phyloP scores from a whole-genome alignment of 2,329 filamentous ascomycete genomes.

The Nakataea oryzae region DNA sequence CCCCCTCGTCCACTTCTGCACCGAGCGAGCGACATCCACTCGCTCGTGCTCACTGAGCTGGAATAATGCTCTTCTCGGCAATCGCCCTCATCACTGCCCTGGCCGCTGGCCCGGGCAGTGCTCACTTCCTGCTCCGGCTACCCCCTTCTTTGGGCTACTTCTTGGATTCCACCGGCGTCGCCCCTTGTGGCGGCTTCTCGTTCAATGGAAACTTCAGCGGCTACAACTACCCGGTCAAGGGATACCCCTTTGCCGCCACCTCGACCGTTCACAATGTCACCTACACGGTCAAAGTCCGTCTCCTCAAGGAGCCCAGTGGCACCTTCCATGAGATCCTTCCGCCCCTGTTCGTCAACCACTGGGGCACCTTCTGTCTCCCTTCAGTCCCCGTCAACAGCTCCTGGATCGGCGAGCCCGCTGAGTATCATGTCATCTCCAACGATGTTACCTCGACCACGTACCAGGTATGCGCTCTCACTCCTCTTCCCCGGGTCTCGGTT shows the following conservation, averaged over 20 bases:
- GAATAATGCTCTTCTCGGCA: conserved; percentile 1
- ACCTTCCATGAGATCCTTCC: not conserved
- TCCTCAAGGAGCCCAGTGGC: conserved; percentile 1
- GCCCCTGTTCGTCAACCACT: not conserved
- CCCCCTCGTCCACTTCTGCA: not conserved
- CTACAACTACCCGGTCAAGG: conserved; percentile 1
- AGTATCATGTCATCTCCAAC: conserved; percentile 2
- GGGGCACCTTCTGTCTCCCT: conserved; percentile 1
- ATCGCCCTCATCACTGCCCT: conserved; percentile 1
- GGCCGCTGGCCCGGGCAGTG: not conserved
- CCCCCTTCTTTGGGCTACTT: conserved; percentile 1
- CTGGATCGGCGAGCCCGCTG: conserved; percentile 1
- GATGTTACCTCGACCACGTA: conserved; percentile 1
- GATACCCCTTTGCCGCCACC: conserved; percentile 3
- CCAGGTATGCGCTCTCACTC: not conserved
- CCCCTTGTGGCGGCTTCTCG: conserved; percentile 1
- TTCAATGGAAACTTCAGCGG: not conserved
- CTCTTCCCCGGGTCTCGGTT: not conserved
- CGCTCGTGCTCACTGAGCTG: not conserved
- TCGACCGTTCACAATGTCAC: conserved; percentile 2
- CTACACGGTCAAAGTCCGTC: not conserved
- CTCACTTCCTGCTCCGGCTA: conserved; percentile 2
- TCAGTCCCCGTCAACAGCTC: not conserved
- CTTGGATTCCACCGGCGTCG: not conserved
- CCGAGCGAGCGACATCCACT: not conserved